Evolutionary conservation across 2,329 filamentous ascomycete species (phyloP).

Genomic region (Reticulascus tulasneorum): DNA sequence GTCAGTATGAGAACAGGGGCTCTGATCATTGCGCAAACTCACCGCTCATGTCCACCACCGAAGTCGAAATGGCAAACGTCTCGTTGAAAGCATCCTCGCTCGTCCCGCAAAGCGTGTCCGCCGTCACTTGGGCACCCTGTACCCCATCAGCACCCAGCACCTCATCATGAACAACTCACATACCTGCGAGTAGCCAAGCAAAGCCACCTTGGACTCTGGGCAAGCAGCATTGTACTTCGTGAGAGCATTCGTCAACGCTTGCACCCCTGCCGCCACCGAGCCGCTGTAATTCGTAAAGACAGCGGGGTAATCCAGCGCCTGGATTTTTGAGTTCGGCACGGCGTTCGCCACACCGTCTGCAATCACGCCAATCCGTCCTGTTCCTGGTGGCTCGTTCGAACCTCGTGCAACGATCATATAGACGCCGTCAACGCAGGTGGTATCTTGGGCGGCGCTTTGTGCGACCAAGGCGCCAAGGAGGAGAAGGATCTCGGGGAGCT

Average conservation of each 20-base stretch:
- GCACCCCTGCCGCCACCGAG: slow-evolving; percentile 30
- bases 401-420: slow-evolving; percentile 37
- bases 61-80: slow-evolving; percentile 18
- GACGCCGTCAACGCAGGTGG: slow-evolving; percentile 29
- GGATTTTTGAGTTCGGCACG: slow-evolving; percentile 29
- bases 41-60: slow-evolving; percentile 30
- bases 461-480: slow-evolving; percentile 21
- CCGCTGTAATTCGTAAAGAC: slow-evolving; percentile 25
- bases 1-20: slow-evolving; percentile 2
- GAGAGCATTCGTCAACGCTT: slow-evolving; percentile 25
- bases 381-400: slow-evolving; percentile 28
- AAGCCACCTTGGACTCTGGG: slow-evolving; percentile 34
- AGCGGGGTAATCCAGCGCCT: slow-evolving; percentile 35
- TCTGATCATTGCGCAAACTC: slow-evolving; percentile 6
- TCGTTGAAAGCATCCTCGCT: slow-evolving; percentile 18
- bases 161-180: neutral
- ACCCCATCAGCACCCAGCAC: slow-evolving; percentile 1
- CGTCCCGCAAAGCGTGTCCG: slow-evolving; percentile 33
- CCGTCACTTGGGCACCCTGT: slow-evolving; percentile 34
- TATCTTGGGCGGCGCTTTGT: slow-evolving; percentile 16
- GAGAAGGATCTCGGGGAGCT: slow-evolving; percentile 9
- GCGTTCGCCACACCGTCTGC: slow-evolving; percentile 26
- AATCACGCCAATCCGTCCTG: slow-evolving; percentile 28
- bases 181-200: slow-evolving; percentile 39
- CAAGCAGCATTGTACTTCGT: slow-evolving; percentile 28